These are phyloP conservation scores for Maudiozyma pseudohumilis DNA, from an alignment of 805 yeast genomes.

Conservation along the genomic window DNA sequence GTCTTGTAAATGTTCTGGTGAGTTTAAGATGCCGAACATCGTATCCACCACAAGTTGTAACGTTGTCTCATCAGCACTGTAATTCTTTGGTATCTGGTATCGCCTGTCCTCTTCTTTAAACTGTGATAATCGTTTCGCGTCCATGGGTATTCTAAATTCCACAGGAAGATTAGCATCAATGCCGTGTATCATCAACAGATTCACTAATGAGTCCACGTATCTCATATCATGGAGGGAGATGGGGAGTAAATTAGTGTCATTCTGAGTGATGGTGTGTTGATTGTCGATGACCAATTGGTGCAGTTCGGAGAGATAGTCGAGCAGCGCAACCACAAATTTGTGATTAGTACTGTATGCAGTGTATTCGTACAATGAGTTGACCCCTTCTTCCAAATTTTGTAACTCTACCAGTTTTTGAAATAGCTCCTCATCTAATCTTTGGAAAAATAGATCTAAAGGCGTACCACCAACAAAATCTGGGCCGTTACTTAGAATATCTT, in stretches of 20 bases:
- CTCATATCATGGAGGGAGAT: conserved; percentile 83
- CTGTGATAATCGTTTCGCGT: conserved; percentile 45
- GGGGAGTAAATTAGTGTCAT: conserved; percentile 31
- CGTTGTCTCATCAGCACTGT: conserved; percentile 7
- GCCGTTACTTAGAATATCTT: conserved; percentile 7
- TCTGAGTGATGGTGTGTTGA: conserved; percentile 5
- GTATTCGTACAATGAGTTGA: conserved; percentile 8
- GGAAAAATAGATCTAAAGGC: conserved; percentile 28
- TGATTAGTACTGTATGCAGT: conserved; percentile 10
- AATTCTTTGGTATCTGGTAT: conserved; percentile 13
- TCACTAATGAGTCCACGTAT: conserved; percentile 53
- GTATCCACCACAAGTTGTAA: conserved; percentile 12
- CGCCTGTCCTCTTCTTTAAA: conserved; percentile 29
- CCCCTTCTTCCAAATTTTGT: neutral
- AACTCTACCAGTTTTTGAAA: conserved; percentile 4
- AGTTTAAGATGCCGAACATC: conserved; percentile 18
- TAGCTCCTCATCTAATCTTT: conserved; percentile 11
- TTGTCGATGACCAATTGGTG: conserved; percentile 8
- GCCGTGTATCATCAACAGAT: conserved; percentile 59
- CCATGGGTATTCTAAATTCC: conserved; percentile 55
- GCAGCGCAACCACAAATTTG: conserved; percentile 14
- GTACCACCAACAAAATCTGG: conserved; percentile 28
- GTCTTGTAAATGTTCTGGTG: neutral
- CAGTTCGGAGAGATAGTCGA: conserved; percentile 9
- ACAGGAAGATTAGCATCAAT: conserved; percentile 52